These are phyloP conservation scores for Penicillium olsonii DNA, from an alignment of 2,329 filamentous ascomycete genomes.

Conservation along the genomic window DNA sequence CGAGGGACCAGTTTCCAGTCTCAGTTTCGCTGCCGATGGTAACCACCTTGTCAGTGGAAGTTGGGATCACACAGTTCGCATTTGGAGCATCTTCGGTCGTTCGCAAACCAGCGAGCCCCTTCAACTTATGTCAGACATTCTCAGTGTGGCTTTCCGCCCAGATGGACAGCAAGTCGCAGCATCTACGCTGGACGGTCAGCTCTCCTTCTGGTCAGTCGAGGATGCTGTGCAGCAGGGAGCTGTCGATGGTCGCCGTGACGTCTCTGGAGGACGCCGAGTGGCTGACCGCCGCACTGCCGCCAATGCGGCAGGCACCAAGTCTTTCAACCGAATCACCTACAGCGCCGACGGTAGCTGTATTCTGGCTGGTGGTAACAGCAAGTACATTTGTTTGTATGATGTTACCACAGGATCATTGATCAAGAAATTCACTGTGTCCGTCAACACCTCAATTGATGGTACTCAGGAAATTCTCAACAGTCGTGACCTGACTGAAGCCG, in stretches of 20 bases:
- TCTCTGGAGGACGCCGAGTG: constrained; percentile 86
- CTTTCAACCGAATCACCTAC: constrained; percentile 84
- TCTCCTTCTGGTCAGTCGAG: constrained; percentile 91
- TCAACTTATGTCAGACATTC: constrained; percentile 86
- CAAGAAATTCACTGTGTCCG: constrained; percentile 92
- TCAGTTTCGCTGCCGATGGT: constrained; percentile 87
- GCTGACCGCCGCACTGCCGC: constrained; percentile 88
- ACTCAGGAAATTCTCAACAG: constrained; percentile 98
- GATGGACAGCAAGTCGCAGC: constrained; percentile 90
- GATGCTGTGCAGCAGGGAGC: constrained; percentile 84
- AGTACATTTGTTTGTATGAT: constrained; percentile 98
- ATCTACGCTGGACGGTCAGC: constrained; percentile 87
- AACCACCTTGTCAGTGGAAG: constrained; percentile 83
- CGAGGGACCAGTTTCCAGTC: constrained; percentile 85
- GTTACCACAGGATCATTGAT: constrained; percentile 85
- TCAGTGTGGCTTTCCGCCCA: constrained; percentile 82
- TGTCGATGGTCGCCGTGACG: constrained; percentile 86
- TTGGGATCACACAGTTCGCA: constrained; percentile 92
- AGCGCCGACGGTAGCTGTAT: constrained; percentile 90
- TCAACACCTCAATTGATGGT: constrained; percentile 92
- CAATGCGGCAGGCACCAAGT: constrained; percentile 86
- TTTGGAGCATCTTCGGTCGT: constrained; percentile 93
- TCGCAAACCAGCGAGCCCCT: constrained; percentile 94
- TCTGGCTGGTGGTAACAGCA: constrained; percentile 91
- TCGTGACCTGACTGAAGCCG: constrained; percentile 85